These are phyloP conservation scores for Tylopilus balloui DNA, from an alignment of 768 basidiomycete species.

Conservation along the genomic window DNA sequence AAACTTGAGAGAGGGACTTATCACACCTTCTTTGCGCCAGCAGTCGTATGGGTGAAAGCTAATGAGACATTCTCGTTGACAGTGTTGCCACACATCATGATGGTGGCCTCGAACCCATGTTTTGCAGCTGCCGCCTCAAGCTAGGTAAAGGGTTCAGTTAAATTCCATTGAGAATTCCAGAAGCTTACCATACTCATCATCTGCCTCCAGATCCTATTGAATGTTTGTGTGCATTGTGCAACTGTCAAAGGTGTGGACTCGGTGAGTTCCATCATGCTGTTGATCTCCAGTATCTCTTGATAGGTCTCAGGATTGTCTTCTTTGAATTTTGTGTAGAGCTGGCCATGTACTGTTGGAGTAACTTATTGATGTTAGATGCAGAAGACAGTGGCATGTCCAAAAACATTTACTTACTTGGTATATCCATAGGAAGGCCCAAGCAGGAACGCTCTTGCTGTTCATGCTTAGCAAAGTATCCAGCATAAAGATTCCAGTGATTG, in stretches of 20 bases:
- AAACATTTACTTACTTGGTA: too few relatives aligned
- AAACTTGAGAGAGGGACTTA: too few relatives aligned
- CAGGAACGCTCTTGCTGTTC: background rate
- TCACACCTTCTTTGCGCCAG: too few relatives aligned
- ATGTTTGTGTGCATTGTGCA: too few relatives aligned
- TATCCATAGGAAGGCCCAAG: background rate
- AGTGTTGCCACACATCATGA: constrained; percentile 2
- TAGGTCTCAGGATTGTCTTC: background rate
- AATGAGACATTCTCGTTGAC: background rate
- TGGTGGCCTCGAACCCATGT: background rate
- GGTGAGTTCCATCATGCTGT: too few relatives aligned
- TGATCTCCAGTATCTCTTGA: background rate
- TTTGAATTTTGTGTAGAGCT: background rate
- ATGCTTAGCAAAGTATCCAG: background rate
- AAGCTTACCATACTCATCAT: too few relatives aligned
- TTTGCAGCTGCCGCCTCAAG: background rate
- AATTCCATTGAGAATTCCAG: too few relatives aligned
- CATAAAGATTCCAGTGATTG: constrained; percentile 6
- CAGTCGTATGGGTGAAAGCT: background rate
- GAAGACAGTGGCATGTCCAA: too few relatives aligned
- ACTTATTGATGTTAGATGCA: background rate
- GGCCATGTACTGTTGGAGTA: background rate
- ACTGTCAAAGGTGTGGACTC: too few relatives aligned
- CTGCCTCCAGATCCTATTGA: too few relatives aligned
- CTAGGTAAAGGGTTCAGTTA: background rate